Conservation (phyloP, 495 filamentous ascomycete species). For the Pyrenula massariospora region DNA sequence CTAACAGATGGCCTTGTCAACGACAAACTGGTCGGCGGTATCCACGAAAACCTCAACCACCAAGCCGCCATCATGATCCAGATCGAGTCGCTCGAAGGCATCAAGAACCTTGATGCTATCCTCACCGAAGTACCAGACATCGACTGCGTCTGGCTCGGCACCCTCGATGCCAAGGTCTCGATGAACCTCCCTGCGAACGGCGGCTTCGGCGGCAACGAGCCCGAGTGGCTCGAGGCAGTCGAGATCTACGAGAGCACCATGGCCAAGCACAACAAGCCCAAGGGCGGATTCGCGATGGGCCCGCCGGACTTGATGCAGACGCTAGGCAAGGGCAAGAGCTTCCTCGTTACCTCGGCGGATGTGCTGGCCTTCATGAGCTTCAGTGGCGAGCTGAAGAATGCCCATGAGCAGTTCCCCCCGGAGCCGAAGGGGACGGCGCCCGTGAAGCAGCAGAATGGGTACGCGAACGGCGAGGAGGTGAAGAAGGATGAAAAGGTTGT, state of each 20-base stretch:
- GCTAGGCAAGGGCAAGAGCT: slow-evolving; percentile 10
- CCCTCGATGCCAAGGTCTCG: slow-evolving; percentile 24
- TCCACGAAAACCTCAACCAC: slow-evolving; percentile 26
- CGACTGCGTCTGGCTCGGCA: slow-evolving; percentile 32
- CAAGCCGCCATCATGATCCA: slow-evolving; percentile 34
- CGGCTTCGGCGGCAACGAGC: slow-evolving; percentile 17
- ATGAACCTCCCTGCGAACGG: slow-evolving; percentile 22
- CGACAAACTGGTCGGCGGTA: slow-evolving; percentile 7
- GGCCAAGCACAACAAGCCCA: slow-evolving; percentile 30
- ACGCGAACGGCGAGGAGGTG: neutral
- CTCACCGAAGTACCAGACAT: slow-evolving; percentile 29
- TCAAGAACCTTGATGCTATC: slow-evolving; percentile 41
- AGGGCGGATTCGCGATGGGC: slow-evolving; percentile 8
- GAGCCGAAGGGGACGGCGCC: neutral
- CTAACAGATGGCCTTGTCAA: slow-evolving; percentile 17
- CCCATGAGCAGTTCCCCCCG: neutral
- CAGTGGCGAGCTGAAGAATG: slow-evolving; percentile 4
- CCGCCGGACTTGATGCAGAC: slow-evolving; percentile 9
- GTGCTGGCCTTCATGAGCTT: slow-evolving; percentile 11
- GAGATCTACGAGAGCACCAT: slow-evolving; percentile 18
- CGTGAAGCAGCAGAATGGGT: neutral
- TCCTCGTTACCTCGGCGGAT: slow-evolving; percentile 15
- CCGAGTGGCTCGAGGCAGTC: slow-evolving; percentile 24
- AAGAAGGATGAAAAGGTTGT: too few relatives aligned
- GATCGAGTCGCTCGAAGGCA: slow-evolving; percentile 39